These are phyloP conservation scores for Acorus calamus DNA, from an alignment of 106 monocot species.

Conservation along the genomic window DNA sequence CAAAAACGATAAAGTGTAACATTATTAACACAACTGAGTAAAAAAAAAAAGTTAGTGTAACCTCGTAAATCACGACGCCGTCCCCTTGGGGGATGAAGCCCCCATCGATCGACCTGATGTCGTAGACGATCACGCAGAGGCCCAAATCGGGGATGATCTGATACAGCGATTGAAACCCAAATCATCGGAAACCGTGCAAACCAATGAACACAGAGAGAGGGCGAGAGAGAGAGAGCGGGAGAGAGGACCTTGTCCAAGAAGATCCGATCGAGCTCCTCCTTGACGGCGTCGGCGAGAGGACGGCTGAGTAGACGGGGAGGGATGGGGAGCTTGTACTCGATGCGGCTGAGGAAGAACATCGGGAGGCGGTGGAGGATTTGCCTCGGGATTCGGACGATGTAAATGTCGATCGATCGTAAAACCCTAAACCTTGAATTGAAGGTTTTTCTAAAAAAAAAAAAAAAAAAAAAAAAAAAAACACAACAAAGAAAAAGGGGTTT, in stretches of 20 bases:
- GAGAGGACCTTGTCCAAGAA: constrained; percentile 79
- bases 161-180: neutral
- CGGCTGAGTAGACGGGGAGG: constrained; percentile 61
- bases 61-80: constrained; percentile 55
- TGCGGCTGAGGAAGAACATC: constrained; percentile 72
- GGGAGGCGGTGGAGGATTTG: no score
- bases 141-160: constrained; percentile 84
- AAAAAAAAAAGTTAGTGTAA: constrained; percentile 9
- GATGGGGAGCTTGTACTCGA: constrained; percentile 49
- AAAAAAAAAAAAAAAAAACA: no score
- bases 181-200: neutral
- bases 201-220: no score
- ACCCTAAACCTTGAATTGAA: no score
- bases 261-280: constrained; percentile 53
- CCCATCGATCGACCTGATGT: constrained; percentile 64
- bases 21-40: no score
- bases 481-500: no score
- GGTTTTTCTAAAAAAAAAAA: no score
- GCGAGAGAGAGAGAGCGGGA: neutral
- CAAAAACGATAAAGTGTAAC: no score
- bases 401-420: no score
- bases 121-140: constrained; percentile 82
- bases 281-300: constrained; percentile 56
- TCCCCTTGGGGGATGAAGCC: constrained; percentile 64
- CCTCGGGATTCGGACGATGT: no score